Evolutionary conservation across 352 stramenopile species (phyloP), one percentile per base, ranked within the genome.

Genomic region (Pythium phragmiticola): DNA sequence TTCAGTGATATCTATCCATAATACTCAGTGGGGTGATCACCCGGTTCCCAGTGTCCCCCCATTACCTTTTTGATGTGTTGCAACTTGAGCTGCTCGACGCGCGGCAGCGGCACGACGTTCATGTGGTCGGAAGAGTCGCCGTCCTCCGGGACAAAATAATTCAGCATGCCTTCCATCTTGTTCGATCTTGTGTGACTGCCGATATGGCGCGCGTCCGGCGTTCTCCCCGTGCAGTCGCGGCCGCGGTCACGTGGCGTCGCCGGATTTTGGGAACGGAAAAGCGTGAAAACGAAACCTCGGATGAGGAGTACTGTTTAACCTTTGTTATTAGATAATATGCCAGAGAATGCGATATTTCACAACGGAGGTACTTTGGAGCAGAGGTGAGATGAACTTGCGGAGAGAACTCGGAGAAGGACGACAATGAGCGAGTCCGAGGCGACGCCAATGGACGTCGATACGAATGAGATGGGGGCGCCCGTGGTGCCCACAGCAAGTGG

Each of bases 121-220:
- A 92, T 63, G 73, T 94, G 86, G 63, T 94, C 86, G 58, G 82
- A 89, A 50, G 82, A 87, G 68, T 94, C 86, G 41, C 86, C 86
- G 72, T 94, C 86, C 64, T 94, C 86, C 37, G 86, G 86, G 55
- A 94, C 75, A 53, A 92, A 92, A 73, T 94, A 94, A 72, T 94
- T 92, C 52, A 94, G 77, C 85, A 94, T 91, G 52, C 85, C 83
- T 60, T 94, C 85, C 85, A 94, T 94, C 37, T 37, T 78, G 16
- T 30, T 19, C 26, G 11, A 23, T 53, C 1, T 21, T 19, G 23
- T 9, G 37, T 30, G 3, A 30, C 26, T 30, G 26, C 26, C 26
- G 4, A 3, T 7, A 11, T 21, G 47, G 47, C 47, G 47, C 12
- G 47, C 47, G 47, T 51, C 45, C 45, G 21, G 45, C 45, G 45